Evolutionary conservation across 2,329 filamentous ascomycete species (phyloP), one percentile per base, ranked within the genome.

Genomic region (Aaosphaeria arxii): DNA sequence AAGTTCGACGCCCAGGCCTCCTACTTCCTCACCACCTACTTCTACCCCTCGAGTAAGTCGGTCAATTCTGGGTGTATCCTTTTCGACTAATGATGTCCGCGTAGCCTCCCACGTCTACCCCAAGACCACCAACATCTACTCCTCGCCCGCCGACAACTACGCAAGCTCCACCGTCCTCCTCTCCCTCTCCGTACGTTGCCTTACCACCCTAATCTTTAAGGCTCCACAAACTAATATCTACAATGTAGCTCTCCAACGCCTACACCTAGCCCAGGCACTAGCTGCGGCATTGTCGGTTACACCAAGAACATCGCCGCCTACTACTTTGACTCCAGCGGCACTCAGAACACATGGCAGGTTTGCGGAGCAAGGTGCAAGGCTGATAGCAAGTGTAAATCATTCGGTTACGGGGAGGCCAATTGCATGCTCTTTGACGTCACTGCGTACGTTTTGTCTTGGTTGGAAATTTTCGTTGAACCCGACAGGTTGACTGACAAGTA

Each of bases 261-360:
- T n/a, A 40, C 39, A 7, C 39, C 39, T n/a, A 36, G 9, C 11
- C 39, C 39, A 40, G 17, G 9, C 7, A 24, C 56, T 7, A 54
- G 56, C 44, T 67, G 63, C 44, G 64, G 64, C 7, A 52, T 67
- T 35, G 62, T 62, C 17, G 64, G 58, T 7, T 67, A 67, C 48
- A 63, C 63, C 30, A 66, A 64, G 50, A 56, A 48, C 31, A 61
- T 53, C 3, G 53, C 59, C 4, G 64, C 63, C 7, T 67, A 66
- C 56, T 63, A 63, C 53, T 67, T 67, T 43, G 64, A 67, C 41
- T 65, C 62, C 29, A 61, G 55, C 40, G 64, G 64, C 28, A 67
- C 63, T 2, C 64, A 64, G 53, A 67, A 66, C 50, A 67, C 56
- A 6, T 67, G 57, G 42, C 43, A 55, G 2, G 56, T 59, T 7